Evolutionary conservation across 306 rosid genomes (phyloP).

Genomic region (Vigna mungo): DNA sequence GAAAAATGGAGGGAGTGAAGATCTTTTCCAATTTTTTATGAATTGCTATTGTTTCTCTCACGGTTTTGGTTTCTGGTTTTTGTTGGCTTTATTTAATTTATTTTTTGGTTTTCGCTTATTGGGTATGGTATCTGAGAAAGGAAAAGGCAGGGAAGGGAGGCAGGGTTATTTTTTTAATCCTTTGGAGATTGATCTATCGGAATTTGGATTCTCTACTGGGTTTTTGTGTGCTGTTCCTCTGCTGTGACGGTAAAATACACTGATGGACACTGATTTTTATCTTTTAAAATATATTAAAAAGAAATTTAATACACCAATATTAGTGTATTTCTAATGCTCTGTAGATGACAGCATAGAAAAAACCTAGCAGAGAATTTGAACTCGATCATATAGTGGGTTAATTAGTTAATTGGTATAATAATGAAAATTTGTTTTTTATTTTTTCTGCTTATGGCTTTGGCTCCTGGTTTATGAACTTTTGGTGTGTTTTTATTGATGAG

Average conservation of each 20-base stretch:
- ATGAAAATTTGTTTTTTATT: neutral
- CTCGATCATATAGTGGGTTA: neutral
- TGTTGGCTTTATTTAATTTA: neutral
- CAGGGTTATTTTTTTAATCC: neutral
- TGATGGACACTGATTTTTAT: too few species aligned
- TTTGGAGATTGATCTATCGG: neutral
- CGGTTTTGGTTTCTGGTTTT: neutral
- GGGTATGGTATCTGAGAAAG: neutral
- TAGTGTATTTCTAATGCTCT: too few species aligned
- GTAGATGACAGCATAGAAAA: too few species aligned
- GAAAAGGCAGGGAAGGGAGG: neutral
- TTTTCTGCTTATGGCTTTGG: neutral
- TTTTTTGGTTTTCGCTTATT: constrained; percentile 4
- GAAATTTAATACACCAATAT: too few species aligned
- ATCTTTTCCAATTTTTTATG: neutral
- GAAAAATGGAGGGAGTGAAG: neutral
- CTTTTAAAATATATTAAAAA: too few species aligned
- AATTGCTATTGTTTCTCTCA: too few species aligned
- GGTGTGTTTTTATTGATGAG: neutral
- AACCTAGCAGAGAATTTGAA: too few species aligned
- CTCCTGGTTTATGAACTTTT: constrained; percentile 2
- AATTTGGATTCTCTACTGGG: too few species aligned
- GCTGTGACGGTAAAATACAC: too few species aligned
- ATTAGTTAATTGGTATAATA: neutral
- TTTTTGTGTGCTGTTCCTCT: too few species aligned